phyloP scores from a whole-genome alignment of 2,329 filamentous ascomycete genomes.

The Penicillium glabrum region DNA sequence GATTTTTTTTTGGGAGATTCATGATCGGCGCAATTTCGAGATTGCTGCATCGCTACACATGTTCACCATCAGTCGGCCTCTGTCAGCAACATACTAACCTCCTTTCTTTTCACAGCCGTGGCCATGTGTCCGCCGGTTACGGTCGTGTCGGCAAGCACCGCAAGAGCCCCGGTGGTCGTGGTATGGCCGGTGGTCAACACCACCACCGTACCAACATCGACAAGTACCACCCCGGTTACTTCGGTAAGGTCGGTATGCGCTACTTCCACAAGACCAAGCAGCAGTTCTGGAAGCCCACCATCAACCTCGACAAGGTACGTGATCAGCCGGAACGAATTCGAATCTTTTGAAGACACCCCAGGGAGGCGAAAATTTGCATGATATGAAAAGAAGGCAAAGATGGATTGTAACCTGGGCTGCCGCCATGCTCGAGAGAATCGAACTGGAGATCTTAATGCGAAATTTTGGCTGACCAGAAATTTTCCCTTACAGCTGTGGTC shows the following conservation, averaged over 20 bases:
- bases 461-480: conserved; percentile 17
- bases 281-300: conserved; percentile 96
- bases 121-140: conserved; percentile 97
- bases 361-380: neutral
- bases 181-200: conserved; percentile 98
- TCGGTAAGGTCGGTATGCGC: conserved; percentile 93
- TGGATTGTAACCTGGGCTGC: neutral
- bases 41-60: conserved; percentile 9
- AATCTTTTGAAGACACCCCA: neutral
- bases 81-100: conserved; percentile 18
- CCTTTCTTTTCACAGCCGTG: conserved; percentile 63
- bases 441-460: neutral
- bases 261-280: conserved; percentile 96
- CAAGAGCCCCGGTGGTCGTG: conserved; percentile 78
- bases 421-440: neutral
- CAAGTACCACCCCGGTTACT: conserved; percentile 98
- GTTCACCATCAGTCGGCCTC: conserved; percentile 4
- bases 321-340: conserved; percentile 10
- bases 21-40: conserved; percentile 19
- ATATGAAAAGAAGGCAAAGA: neutral
- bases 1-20: conserved; percentile 7
- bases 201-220: conserved; percentile 93
- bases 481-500: conserved; percentile 73
- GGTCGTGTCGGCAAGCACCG: conserved; percentile 99
- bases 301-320: conserved; percentile 97